Evolutionary conservation across 2,329 filamentous ascomycete species (phyloP), one percentile per base, ranked within the genome.

Genomic region (Ceratocystis papillata): DNA sequence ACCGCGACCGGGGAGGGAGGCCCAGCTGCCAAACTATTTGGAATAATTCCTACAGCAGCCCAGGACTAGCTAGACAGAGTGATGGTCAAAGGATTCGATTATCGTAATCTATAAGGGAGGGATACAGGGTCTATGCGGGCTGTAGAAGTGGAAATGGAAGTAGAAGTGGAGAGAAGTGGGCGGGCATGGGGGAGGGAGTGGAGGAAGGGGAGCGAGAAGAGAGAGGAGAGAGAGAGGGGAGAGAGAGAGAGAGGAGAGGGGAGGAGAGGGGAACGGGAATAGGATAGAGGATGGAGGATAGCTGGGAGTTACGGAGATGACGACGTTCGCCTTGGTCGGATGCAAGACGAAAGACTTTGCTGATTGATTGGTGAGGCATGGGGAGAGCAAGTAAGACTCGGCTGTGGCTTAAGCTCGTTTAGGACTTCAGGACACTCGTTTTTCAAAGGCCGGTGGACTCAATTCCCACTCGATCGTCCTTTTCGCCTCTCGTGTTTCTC

Each of bases 91-190:
- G 53, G 53, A 57, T 57, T 57, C 25, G 53, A 57, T 22, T 28
- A 57, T 33, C 25, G 15, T 30, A 57, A 57, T 12, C 37, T 41
- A 41, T 57, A 57, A 22, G 53, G 53, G 30, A 57, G 53, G 53
- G 53, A 57, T 57, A 57, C 53, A 57, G 53, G 53, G 53, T 30
- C 46, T 50, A 20, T 50, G 46, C 46, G 46, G 46, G n/a, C 37
- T 41, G 37, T 41, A 41, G 37, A 41, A 41, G 37, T 41, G 37
- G 37, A 41, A 41, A 41, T 41, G 37, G 37, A 41, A 41, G 37
- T 41, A 12, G 37, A 41, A 41, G 37, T 41, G 37, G 37, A 41
- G 37, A 41, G 37, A 41, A 41, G 37, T 41, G 37, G 33, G 33
- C 37, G 37, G 10, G 37, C 10, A 41, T 41, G 37, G 37, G 10